Conservation (phyloP, 1,284 basidiomycete genomes). For the Fomitiporia mediterranea region DNA sequence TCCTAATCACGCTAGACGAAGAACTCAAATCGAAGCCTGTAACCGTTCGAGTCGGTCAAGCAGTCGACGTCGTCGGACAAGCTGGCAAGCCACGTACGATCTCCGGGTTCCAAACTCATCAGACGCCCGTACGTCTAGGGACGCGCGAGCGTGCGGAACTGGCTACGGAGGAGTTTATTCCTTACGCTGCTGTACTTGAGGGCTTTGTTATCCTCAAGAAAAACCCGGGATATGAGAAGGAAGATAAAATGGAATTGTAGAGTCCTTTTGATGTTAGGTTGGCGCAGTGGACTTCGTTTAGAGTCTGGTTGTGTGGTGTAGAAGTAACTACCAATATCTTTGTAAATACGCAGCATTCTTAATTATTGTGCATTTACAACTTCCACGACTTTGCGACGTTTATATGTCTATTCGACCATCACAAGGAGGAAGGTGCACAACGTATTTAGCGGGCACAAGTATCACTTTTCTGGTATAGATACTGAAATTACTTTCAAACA, state of each 20-base stretch:
- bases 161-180: constrained; percentile 95
- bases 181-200: constrained; percentile 85
- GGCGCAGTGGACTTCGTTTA: neutral
- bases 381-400: neutral
- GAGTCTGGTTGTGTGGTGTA: neutral
- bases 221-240: constrained; percentile 80
- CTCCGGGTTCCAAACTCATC: constrained; percentile 95
- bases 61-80: constrained; percentile 87
- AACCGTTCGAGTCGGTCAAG: constrained; percentile 94
- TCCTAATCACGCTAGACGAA: constrained; percentile 96
- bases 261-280: neutral
- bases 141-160: constrained; percentile 93
- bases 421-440: no score
- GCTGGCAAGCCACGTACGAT: constrained; percentile 90
- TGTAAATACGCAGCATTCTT: constrained; percentile 6
- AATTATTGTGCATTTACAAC: constrained; percentile 8
- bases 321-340: neutral
- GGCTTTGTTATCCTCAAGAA: constrained; percentile 87
- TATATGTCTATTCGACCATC: no score
- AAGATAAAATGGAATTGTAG: constrained; percentile 77
- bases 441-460: no score
- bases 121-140: constrained; percentile 91
- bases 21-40: constrained; percentile 81
- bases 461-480: no score
- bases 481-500: no score